Percentiles rank a stretch among this genome's conserved stretches.
Conservation (phyloP, 805 yeast species). For the Candida corydali region DNA sequence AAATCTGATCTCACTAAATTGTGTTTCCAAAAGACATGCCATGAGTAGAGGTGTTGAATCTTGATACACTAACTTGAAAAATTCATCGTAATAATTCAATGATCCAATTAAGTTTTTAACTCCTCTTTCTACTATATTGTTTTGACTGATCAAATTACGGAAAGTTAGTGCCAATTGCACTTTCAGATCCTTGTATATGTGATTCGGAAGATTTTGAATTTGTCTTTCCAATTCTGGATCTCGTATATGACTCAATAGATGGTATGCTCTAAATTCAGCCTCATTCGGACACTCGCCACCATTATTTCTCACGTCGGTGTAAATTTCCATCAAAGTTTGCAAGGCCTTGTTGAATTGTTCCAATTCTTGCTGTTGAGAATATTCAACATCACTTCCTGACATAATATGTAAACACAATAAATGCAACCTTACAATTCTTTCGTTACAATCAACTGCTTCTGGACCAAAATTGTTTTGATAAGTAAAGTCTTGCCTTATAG, state of each 20-base stretch:
- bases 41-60: constrained; percentile 58
- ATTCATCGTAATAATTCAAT: constrained; percentile 54
- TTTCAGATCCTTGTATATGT: constrained; percentile 47
- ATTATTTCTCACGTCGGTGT: constrained; percentile 68
- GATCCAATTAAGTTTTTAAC: constrained; percentile 48
- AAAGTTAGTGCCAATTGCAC: constrained; percentile 73
- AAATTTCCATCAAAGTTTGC: constrained; percentile 84
- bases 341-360: constrained; percentile 91
- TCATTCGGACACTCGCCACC: constrained; percentile 77
- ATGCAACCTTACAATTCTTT: constrained; percentile 85
- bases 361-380: constrained; percentile 90
- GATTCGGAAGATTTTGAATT: constrained; percentile 60
- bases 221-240: constrained; percentile 84
- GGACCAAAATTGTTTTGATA: constrained; percentile 92
- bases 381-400: constrained; percentile 69
- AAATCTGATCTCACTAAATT: constrained; percentile 73
- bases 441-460: constrained; percentile 91
- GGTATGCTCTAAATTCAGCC: constrained; percentile 90
- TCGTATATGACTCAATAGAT: constrained; percentile 69
- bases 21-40: constrained; percentile 73
- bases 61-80: constrained; percentile 54
- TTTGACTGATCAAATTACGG: constrained; percentile 63
- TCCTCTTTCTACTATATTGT: constrained; percentile 54
- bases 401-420: constrained; percentile 76
- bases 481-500: constrained; percentile 94